These are phyloP conservation scores for Venturia asperata DNA, from an alignment of 2,329 filamentous ascomycete species.

Conservation along the genomic window DNA sequence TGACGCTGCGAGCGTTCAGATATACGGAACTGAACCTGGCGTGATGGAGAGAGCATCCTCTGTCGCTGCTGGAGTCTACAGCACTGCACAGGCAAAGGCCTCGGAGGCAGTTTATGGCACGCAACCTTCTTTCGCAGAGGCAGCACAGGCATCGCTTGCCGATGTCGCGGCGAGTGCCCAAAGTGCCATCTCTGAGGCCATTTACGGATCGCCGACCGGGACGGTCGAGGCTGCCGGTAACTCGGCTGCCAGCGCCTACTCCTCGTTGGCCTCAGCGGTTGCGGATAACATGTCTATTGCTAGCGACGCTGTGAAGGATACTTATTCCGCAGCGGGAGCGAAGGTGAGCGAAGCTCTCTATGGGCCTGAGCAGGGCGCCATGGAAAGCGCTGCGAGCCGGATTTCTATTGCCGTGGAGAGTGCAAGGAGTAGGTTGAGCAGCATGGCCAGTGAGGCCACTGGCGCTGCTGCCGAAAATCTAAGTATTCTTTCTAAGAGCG, in stretches of 20 bases:
- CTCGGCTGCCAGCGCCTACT: conserved; percentile 47
- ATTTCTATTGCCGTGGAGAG: conserved; percentile 38
- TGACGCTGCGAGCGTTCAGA: conserved; percentile 49
- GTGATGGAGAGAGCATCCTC: conserved; percentile 48
- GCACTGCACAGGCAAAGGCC: conserved; percentile 42
- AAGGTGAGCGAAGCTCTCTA: conserved; percentile 41
- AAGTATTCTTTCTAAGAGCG: conserved; percentile 26
- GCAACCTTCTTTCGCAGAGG: conserved; percentile 45
- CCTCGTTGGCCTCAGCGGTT: conserved; percentile 40
- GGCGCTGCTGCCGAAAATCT: conserved; percentile 26
- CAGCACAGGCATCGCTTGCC: conserved; percentile 47
- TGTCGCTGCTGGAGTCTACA: conserved; percentile 47
- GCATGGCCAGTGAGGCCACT: conserved; percentile 28
- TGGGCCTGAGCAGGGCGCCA: conserved; percentile 40
- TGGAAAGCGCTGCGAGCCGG: conserved; percentile 39
- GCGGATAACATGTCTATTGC: conserved; percentile 26
- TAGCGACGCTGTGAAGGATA: conserved; percentile 20
- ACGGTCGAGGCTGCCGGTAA: conserved; percentile 48
- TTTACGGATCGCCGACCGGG: conserved; percentile 49
- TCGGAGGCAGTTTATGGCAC: conserved; percentile 52
- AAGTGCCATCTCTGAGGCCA: conserved; percentile 45
- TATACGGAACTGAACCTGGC: conserved; percentile 52
- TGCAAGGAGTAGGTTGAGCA: conserved; percentile 37
- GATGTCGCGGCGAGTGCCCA: conserved; percentile 50
- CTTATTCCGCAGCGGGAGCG: conserved; percentile 24